Base-by-base conservation (phyloP, 192 early-diverging fungal genomes). In the Rhizophagus prolifer region DNA sequence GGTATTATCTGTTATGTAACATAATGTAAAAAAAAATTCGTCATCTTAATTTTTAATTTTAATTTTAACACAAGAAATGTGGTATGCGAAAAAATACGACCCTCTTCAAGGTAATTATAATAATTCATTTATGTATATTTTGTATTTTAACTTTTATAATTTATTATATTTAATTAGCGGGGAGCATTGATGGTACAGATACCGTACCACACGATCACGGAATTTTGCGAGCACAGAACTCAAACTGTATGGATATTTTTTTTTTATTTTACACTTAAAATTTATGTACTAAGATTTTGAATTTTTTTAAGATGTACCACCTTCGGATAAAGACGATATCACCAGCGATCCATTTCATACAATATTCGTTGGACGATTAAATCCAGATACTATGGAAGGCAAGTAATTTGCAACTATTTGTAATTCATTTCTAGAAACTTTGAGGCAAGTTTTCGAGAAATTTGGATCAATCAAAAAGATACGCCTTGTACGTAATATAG, bases 161-260 rank as follows among this genome's bases (percentile, higher is more conserved):
- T n/a, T 9, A 1, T 21, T 36, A 12, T 34, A 14, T 38, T 21
- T 75, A 61, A 46, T 16, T 65, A 67, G 81, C 74, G 25, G 83
- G 83, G 30, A 79, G 81, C 5, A 82, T 85, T n/a, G 80, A 81
- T 64, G 83, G 83, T 19, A 79, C 79, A 3, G 80, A 82, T 38
- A 79, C 74, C 19, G 72, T 77, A 31, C 78, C 83, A 13, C 83
- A 85, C 47, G 83, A 85, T 69, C 73, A 78, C 50, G 83, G 76
- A 38, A 78, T 85, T 65, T 54, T 63, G 21, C 63, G 83, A 64
- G 83, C 83, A 13, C 67, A 68, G 21, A 38, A 72, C 10, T 54
- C 75, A 13, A 36, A 68, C 36, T 82, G 83, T 85, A 79, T 76
- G 30, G 50, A 60, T 6, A 23, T 5, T 76, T 58, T 21, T 10